A percentile compares a stretch with the other conserved stretches of the same genome.
Conservation (phyloP, 768 basidiomycete genomes). For the Amanita inopinata region DNA sequence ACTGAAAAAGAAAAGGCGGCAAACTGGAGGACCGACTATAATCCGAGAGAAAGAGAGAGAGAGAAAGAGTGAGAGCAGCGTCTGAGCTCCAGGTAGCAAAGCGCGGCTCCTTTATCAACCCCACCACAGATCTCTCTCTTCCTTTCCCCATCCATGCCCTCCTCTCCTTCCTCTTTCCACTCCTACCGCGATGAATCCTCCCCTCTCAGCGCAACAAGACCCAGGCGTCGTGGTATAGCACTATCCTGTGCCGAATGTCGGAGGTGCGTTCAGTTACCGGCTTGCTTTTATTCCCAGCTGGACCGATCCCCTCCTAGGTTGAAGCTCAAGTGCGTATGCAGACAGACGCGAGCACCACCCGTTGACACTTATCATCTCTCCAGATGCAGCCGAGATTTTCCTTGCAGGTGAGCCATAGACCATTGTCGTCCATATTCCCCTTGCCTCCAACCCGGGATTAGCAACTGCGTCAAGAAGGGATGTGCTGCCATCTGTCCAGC, state of each 20-base stretch:
- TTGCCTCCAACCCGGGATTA: constrained; percentile 12
- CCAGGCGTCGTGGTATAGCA: constrained; percentile 44
- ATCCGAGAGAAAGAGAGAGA: constrained; percentile 8
- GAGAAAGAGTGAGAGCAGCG: neutral
- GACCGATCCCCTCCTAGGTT: constrained; percentile 30
- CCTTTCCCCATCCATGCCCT: constrained; percentile 13
- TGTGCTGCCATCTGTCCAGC: constrained; percentile 59
- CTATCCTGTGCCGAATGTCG: constrained; percentile 65
- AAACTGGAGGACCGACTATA: neutral
- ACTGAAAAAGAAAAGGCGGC: neutral
- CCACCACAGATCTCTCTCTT: constrained; percentile 19
- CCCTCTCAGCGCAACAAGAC: constrained; percentile 26
- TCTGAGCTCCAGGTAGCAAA: neutral
- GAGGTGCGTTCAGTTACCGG: constrained; percentile 30
- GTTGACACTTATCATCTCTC: constrained; percentile 3
- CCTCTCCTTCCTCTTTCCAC: constrained; percentile 14
- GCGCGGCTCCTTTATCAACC: constrained; percentile 11
- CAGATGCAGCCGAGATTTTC: constrained; percentile 58
- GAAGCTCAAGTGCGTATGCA: constrained; percentile 49
- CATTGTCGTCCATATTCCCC: constrained; percentile 5
- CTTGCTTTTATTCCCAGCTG: constrained; percentile 7
- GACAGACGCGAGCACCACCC: constrained; percentile 11
- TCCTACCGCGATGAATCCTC: constrained; percentile 19
- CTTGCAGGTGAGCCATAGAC: constrained; percentile 50
- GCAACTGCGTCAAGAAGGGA: constrained; percentile 51